These are phyloP conservation scores for Raffaelea ambrosiae DNA, from an alignment of 2,329 filamentous ascomycete genomes.

Conservation along the genomic window DNA sequence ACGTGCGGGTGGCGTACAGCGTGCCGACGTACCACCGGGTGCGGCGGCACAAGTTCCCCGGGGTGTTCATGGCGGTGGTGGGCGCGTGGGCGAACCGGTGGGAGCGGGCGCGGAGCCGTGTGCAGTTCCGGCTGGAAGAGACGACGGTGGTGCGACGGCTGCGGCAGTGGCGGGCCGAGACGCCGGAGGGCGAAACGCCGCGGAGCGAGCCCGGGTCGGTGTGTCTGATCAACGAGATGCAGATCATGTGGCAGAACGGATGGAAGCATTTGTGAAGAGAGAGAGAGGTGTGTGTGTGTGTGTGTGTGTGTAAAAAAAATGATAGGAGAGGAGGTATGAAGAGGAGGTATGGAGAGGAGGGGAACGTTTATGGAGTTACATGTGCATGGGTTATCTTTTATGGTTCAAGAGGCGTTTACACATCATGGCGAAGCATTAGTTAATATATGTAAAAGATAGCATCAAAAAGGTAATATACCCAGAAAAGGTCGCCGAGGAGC, in stretches of 20 bases:
- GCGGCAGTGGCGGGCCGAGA: conserved; percentile 28
- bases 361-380: too few species aligned
- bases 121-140: conserved; percentile 28
- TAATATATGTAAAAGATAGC: too few species aligned
- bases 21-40: conserved; percentile 41
- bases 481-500: too few species aligned
- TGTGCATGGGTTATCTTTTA: too few species aligned
- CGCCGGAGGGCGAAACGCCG: conserved; percentile 19
- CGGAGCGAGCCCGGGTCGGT: conserved; percentile 34
- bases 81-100: conserved; percentile 53
- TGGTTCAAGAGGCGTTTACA: too few species aligned
- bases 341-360: too few species aligned
- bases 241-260: conserved; percentile 48
- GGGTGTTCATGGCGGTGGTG: conserved; percentile 34
- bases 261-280: conserved; percentile 43
- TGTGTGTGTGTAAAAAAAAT: background rate
- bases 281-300: too few species aligned
- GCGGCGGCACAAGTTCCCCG: conserved; percentile 36
- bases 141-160: conserved; percentile 30
- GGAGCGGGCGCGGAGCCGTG: conserved; percentile 31
- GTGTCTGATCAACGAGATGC: conserved; percentile 52
- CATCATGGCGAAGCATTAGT: too few species aligned
- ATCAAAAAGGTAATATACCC: too few species aligned
- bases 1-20: conserved; percentile 59
- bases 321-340: background rate